A percentile compares a stretch with the other conserved stretches of the same genome.
phyloP scores from a whole-genome alignment of 805 yeast genomes.

The Myxozyma melibiosi region DNA sequence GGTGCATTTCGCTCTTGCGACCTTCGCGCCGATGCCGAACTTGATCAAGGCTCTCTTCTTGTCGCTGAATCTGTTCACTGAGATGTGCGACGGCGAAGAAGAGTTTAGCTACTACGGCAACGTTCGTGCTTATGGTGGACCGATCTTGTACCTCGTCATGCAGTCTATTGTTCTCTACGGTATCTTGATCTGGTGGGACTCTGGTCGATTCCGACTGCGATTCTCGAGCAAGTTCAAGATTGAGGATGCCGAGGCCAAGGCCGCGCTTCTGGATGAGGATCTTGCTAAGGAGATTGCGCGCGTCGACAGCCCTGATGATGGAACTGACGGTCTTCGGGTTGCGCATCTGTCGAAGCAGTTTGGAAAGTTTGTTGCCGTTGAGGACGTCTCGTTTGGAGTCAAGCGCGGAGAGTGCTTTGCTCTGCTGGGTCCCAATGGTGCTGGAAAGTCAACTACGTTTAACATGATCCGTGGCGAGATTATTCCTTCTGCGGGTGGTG shows the following conservation, averaged over 20 bases:
- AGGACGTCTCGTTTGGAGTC: conserved; percentile 44
- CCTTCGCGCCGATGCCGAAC: conserved; percentile 39
- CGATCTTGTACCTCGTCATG: conserved; percentile 40
- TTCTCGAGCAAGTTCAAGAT: conserved; percentile 11
- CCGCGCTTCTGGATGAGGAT: conserved; percentile 33
- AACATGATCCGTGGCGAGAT: conserved; percentile 46
- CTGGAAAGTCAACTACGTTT: conserved; percentile 45
- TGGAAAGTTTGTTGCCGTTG: conserved; percentile 38
- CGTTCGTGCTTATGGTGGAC: conserved; percentile 43
- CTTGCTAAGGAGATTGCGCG: conserved; percentile 35
- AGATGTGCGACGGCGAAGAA: conserved; percentile 37
- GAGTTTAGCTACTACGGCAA: conserved; percentile 39
- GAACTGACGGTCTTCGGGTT: conserved; percentile 38
- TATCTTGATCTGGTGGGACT: conserved; percentile 42
- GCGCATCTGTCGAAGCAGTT: conserved; percentile 39
- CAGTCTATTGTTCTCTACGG: conserved; percentile 37
- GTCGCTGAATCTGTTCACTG: conserved; percentile 41
- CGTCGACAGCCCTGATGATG: conserved; percentile 37
- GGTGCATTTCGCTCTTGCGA: conserved; percentile 40
- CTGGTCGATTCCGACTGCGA: conserved; percentile 39
- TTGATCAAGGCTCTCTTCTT: conserved; percentile 41
- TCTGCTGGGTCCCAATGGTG: conserved; percentile 45
- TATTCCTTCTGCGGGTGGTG: conserved; percentile 38
- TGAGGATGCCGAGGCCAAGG: conserved; percentile 28
- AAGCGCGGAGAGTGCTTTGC: conserved; percentile 43